A percentile compares a stretch with the other conserved stretches of the same genome.
Conservation (phyloP, 768 basidiomycete species). For the Hygrophoropsis aurantiaca region DNA sequence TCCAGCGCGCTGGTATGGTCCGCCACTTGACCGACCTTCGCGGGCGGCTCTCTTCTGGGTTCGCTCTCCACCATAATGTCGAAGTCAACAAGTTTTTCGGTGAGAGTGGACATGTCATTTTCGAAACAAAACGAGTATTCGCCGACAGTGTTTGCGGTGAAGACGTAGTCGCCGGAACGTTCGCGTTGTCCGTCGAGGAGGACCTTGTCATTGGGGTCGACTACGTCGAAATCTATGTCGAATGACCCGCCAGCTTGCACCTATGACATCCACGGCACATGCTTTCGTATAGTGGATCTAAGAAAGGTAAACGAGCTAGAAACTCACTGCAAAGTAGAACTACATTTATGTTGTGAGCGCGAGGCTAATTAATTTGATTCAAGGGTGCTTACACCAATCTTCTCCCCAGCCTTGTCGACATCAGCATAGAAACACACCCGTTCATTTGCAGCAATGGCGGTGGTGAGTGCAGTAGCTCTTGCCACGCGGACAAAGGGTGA, state of each 20-base stretch:
- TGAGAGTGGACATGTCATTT: slow-evolving; percentile 94
- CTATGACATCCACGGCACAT: no score
- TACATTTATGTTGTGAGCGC: slow-evolving; percentile 29
- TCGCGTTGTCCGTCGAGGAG: slow-evolving; percentile 87
- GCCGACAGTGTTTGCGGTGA: slow-evolving; percentile 89
- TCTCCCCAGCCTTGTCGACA: slow-evolving; percentile 93
- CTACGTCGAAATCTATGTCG: slow-evolving; percentile 92
- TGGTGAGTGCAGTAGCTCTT: slow-evolving; percentile 73
- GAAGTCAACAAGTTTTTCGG: slow-evolving; percentile 92
- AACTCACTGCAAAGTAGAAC: slow-evolving; percentile 94
- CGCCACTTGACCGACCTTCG: slow-evolving; percentile 82
- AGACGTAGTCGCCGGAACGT: slow-evolving; percentile 94
- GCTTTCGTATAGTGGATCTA: background rate
- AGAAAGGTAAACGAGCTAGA: background rate
- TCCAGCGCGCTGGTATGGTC: slow-evolving; percentile 94
- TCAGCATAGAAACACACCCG: slow-evolving; percentile 93
- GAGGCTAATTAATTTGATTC: background rate
- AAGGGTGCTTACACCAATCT: slow-evolving; percentile 68
- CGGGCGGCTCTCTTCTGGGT: slow-evolving; percentile 85
- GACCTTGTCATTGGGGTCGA: slow-evolving; percentile 86
- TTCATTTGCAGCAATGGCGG: slow-evolving; percentile 74
- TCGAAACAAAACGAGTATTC: slow-evolving; percentile 97
- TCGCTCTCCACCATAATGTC: slow-evolving; percentile 99
- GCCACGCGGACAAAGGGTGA: slow-evolving; percentile 32
- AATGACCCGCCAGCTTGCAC: slow-evolving; percentile 97